Evolutionary conservation across 805 yeast genomes (phyloP), one percentile per base, ranked within the genome.

Genomic region (Zygoascus biomembranicola): DNA sequence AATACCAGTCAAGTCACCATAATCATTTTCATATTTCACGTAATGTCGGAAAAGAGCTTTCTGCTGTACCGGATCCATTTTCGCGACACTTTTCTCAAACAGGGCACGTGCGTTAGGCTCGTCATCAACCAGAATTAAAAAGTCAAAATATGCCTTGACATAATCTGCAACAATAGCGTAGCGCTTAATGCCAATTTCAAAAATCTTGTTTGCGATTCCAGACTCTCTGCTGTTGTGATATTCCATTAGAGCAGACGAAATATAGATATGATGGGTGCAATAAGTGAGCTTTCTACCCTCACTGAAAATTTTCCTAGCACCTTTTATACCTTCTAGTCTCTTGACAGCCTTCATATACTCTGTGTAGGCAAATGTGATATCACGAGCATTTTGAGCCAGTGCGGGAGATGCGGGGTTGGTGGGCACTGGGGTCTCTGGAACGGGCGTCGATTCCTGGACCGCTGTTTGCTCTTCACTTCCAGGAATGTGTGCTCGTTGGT

Each of bases 191-290:
- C 95, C 97, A 45, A 87, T 68, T 57, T 87, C 95, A 66, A 88
- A 84, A 18, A 90, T 82, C 63, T 84, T 84, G 50, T 77, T 72
- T 0, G 97, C 90, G 46, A 87, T 81, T 52, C 80, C 82, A 23
- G 77, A 70, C 43, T 63, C 63, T 55, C 79, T 83, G 55, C 84
- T 75, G 60, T 80, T 81, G 59, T 74, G 74, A 60, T 78, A 82
- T 64, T 92, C 99, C 73, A 90, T 74, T 64, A 80, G 73, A 0
- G 97, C 96, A 62, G 86, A 85, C 55, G 87, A 92, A 19, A 84
- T 82, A 68, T 78, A 92, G 19, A 92, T 77, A 60, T 88, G 88
- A 72, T 82, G 81, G 0, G 95, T 84, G 43, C 85, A 63, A 55
- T 70, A 74, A n/a, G 73, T 65, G 59, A 80, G 77, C 63, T 82